Evolutionary conservation across 306 rosid species (phyloP), one percentile per base, ranked within the genome.

Genomic region (Cicer cuneatum): DNA sequence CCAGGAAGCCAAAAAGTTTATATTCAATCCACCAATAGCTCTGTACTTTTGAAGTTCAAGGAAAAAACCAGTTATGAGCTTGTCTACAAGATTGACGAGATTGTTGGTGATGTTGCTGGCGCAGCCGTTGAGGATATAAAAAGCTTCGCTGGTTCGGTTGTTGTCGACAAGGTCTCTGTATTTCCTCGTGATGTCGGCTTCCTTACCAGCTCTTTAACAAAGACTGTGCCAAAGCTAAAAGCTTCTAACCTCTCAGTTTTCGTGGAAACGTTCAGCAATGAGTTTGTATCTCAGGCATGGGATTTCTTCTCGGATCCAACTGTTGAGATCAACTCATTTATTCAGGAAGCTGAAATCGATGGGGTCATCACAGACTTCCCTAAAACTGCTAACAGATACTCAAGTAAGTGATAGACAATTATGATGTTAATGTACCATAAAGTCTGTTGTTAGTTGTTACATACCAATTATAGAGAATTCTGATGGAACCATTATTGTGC

Each of bases 341-440:
- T 85, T 71, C n/a, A 0, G 5, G 84, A 72, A 21, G 74, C 21
- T 59, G 14, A 0, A 56, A 47, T 90, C 67, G 85, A 88, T 41
- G 97, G 99, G 46, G 56, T 94, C 61, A 78, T 94, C 85, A 91
- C 99, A 1, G 86, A 70, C 81, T 92, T 88, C 80, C 97, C 98
- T 0, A 83, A 82, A 80, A 94, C 97, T 0, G 86, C 98, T 43
- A 76, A 81, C 42, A 87, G 97, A 87, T 94, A 91, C 90, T 87
- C 82, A 85, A 87, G 98, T 91, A 87, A 87, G 94, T 77, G 47
- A 38, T 57, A 57, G 40, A 57, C 9, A 57, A 33, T 24, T 57
- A 6, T 10, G 18, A 10, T 0, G 15, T 24, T 10, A 29, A 10
- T 0, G 15, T 24, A 57, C 15, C 10, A 2, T 11, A 8, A 57